Conservation (phyloP, 1,139 yeast species). For the Scheffersomyces insectosa region DNA sequence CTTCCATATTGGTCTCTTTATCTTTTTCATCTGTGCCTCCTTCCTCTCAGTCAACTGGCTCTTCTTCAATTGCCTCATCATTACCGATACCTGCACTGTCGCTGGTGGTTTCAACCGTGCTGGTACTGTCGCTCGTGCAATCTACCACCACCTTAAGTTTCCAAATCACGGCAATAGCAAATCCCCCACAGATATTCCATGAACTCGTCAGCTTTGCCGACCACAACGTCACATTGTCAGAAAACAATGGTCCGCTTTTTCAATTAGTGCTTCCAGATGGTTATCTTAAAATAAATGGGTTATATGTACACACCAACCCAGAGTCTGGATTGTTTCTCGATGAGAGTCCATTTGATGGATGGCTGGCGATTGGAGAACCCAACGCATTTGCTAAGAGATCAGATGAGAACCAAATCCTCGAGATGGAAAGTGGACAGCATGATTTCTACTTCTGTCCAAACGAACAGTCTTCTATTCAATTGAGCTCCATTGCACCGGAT, state of each 20-base stretch:
- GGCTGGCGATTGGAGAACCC: neutral
- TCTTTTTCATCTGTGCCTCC: no score
- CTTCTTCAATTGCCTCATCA: no score
- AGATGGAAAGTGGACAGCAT: no score
- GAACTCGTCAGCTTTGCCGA: neutral
- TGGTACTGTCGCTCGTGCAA: no score
- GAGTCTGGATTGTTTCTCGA: neutral
- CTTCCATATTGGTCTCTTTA: no score
- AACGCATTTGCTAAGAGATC: no score
- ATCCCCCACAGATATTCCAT: neutral
- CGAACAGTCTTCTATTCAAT: neutral
- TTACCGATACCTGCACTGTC: no score
- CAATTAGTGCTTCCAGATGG: neutral
- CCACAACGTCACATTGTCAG: neutral
- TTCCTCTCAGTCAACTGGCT: no score
- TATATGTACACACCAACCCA: neutral
- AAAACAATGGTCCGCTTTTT: neutral
- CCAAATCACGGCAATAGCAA: neutral
- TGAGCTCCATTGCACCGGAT: neutral
- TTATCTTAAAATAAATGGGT: neutral
- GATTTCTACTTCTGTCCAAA: neutral
- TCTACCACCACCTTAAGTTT: neutral
- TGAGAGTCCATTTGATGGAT: neutral
- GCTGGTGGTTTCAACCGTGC: no score
- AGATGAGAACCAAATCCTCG: no score